Percentiles rank a stretch among this genome's conserved stretches.
Evolutionary conservation across 1,284 basidiomycete genomes (phyloP).

Genomic region (Tylopilus sp.): DNA sequence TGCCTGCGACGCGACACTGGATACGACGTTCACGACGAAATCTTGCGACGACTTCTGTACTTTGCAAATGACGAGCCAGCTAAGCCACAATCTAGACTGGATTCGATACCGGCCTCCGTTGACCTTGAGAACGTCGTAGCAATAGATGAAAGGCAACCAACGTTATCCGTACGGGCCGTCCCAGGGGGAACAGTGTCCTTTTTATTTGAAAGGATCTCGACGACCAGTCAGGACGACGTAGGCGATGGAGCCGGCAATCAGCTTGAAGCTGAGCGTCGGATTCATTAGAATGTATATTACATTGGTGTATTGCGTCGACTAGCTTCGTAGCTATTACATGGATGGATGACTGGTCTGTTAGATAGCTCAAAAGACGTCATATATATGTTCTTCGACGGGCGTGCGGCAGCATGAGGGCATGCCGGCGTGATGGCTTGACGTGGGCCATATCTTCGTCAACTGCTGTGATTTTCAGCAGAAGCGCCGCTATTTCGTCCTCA

Average conservation of each 20-base stretch:
- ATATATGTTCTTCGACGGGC: conserved; percentile 12
- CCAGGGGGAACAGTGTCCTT: conserved; percentile 69
- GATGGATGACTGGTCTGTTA: conserved; percentile 5
- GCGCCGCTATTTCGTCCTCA: conserved; percentile 21
- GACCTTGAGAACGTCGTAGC: conserved; percentile 44
- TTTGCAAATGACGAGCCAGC: conserved; percentile 18
- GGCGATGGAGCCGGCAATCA: background rate
- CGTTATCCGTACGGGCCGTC: conserved; percentile 41
- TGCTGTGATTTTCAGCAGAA: conserved; percentile 22
- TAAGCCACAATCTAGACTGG: conserved; percentile 31
- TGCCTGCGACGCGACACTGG: conserved; percentile 48
- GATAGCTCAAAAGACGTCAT: conserved; percentile 10
- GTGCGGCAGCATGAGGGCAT: conserved; percentile 7
- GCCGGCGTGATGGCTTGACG: conserved; percentile 12
- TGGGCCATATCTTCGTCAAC: conserved; percentile 22
- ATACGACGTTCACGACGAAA: conserved; percentile 56
- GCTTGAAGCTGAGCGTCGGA: conserved; percentile 5
- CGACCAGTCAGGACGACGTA: conserved; percentile 15
- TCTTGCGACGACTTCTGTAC: conserved; percentile 51
- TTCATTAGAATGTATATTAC: background rate
- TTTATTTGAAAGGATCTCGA: conserved; percentile 58
- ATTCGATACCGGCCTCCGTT: conserved; percentile 39
- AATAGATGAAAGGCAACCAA: conserved; percentile 30
- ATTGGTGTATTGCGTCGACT: conserved; percentile 1
- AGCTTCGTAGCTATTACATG: conserved; percentile 6